Evolutionary conservation across 257 asterid species (phyloP), one percentile per base, ranked within the genome.

Genomic region (Nicotiana sylvestris): DNA sequence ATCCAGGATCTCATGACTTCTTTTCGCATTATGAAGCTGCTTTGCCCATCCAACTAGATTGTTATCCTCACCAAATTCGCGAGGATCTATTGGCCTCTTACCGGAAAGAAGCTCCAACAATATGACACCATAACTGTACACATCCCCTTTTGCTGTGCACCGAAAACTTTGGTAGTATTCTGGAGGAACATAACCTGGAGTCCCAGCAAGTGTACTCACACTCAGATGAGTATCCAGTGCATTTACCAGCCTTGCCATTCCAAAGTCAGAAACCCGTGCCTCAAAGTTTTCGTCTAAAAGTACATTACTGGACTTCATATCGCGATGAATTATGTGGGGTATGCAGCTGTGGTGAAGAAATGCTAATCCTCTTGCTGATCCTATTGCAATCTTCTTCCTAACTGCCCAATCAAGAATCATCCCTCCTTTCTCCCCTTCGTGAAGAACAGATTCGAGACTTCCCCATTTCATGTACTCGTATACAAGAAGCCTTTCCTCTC

Each of bases 11-110:
- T 92, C 95, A 13, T 89, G 90, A 46, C 95, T 89, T 90, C 83
- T 86, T 37, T 88, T 92, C 8, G 84, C 92, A 84, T 67, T 90
- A 6, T 84, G 93, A 86, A 92, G 81, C 84, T 90, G 97, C 85
- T 93, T 96, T 5, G 97, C 98, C 99, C 99, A 96, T n/a, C 98
- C 97, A 2, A 96, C 99, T 2, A 96, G 92, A 69, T 96, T 96
- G 76, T 86, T 96, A 84, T 96, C 99, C 4, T 95, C 99, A 0
- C 98, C 99, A 51, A 96, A 96, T 78, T 82, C 94, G 60, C 16
- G 49, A 0, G 97, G 89, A 84, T 96, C 94, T n/a, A 94, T 96
- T 0, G 99, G 98, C 81, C 85, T 88, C 88, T 92, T 96, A 6
- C 99, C 98, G 0, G 99, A 94, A 1, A 96, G 93, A 35, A 96